Evolutionary conservation across 164 flowering plant species (phyloP), one percentile per base, ranked within the genome.

Genomic region (Paratinospora sagittata): DNA sequence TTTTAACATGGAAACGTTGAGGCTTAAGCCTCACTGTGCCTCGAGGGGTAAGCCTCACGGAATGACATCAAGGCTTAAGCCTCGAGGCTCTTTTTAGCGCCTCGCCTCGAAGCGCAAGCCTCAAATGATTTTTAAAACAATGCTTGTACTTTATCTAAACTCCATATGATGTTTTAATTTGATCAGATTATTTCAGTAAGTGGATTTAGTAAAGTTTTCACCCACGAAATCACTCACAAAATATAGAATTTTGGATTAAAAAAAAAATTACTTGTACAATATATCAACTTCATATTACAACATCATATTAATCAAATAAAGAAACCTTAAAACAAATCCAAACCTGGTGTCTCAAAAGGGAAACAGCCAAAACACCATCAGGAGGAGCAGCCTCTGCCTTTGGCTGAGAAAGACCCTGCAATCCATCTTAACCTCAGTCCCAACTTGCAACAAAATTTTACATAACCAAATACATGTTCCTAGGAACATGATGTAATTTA

Each of bases 311-410:
- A 60, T 60, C 23, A 43, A 69, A 27, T 13, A 34, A 57, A 61
- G 26, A 9, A 57, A 67, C 43, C 65, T n/a, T 63, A 24, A 27
- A 70, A 52, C 17, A 65, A 72, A 65, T 34, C 21, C 30, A 36
- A 65, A 93, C 98, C 98, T 93, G 98, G 78, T 93, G 98, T 74
- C 91, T 85, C 79, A 93, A 70, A 64, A 93, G 90, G 57, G 96
- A 84, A 63, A 91, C 92, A 27, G 91, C 79, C 81, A 93, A 66
- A 75, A 78, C 66, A 70, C 98, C 98, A 67, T 91, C 91, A 2
- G 97, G 96, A 30, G 96, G 91, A 76, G 30, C 77, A 71, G 84
- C 81, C 85, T 93, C 98, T 57, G 82, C 78, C 70, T 81, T 87
- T 64, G 93, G 87, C 82, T 88, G 96, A 69, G 93, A 85, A 67